Base-by-base conservation (phyloP, 768 basidiomycete species). In the Suillus cothurnatus region DNA sequence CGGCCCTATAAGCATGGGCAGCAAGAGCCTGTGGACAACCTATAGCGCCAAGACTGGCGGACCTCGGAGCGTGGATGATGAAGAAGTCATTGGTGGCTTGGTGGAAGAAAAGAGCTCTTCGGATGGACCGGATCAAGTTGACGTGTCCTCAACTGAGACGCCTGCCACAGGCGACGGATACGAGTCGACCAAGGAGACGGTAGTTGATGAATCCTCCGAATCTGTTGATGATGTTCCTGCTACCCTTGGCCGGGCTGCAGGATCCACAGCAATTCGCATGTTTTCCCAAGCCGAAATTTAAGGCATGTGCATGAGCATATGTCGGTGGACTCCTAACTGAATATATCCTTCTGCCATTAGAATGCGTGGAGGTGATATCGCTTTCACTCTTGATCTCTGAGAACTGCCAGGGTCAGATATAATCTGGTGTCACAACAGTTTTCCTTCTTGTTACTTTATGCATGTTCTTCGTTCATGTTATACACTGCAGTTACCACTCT, bases 41-140 rank as follows among this genome's bases (percentile, higher is more conserved):
- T 86, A 87, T 61, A 91, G 89, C 68, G 74, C 84, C 61, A 84
- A 83, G 69, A 87, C 89, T 6, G 88, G 86, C 19, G 77, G 75
- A 15, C 78, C 81, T 38, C 77, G 87, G 56, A 86, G 84, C 64
- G 76, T 79, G n/a, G 77, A 74, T 4, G 76, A 77, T 34, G 79
- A 80, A 6, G 72, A 71, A n/a, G 58, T 34, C 17, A 66, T 41
- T 26, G 71, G 72, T 26, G 66, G 63, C 17, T 52, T 58, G 39
- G 72, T 61, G 36, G 65, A 61, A 36, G 62, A 32, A 19, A 69
- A 68, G 36, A 64, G 65, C 32, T 64, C 62, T 2, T 61, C 32
- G 7, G 64, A 65, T 11, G 60, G 15, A 28, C 64, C 63, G 23
- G 63, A 63, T 34, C 70, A 50, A 68, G 65, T 59, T 23, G 23